Evolutionary conservation across 371 early-diverging fungal genomes (phyloP).

Genomic region (Mucor circinelloides): DNA sequence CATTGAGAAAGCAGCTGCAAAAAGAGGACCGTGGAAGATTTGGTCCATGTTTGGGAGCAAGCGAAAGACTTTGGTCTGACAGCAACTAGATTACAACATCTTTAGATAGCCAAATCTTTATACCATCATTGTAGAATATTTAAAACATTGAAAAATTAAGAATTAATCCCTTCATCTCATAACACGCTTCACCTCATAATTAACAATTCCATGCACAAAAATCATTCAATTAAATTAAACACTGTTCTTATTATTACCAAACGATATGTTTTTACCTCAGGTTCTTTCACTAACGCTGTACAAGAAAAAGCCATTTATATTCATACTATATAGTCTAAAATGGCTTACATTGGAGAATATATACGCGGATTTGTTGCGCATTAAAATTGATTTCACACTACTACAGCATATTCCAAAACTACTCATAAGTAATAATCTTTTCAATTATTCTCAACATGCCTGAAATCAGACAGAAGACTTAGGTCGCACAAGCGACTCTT

Average conservation of each 20-base stretch:
- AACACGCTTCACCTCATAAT: background rate
- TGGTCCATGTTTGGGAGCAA: constrained; percentile 26
- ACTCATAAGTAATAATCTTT: no score
- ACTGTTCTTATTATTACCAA: background rate
- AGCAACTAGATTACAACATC: background rate
- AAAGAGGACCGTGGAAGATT: constrained; percentile 24
- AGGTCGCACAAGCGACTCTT: no score
- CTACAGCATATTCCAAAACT: no score
- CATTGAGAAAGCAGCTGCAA: constrained; percentile 14
- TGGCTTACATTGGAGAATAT: no score
- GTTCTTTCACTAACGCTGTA: no score
- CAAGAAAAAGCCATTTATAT: no score
- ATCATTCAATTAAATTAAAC: background rate
- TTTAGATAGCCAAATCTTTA: background rate
- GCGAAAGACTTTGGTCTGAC: constrained; percentile 20
- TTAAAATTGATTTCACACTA: no score
- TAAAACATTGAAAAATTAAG: background rate
- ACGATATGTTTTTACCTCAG: no score
- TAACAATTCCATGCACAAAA: background rate
- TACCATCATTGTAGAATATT: background rate
- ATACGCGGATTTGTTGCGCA: no score
- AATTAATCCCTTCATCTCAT: background rate
- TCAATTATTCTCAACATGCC: no score
- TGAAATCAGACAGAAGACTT: no score
- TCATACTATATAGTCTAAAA: no score